These are phyloP conservation scores for Rosa multiflora DNA, from an alignment of 306 rosid species.

Conservation along the genomic window DNA sequence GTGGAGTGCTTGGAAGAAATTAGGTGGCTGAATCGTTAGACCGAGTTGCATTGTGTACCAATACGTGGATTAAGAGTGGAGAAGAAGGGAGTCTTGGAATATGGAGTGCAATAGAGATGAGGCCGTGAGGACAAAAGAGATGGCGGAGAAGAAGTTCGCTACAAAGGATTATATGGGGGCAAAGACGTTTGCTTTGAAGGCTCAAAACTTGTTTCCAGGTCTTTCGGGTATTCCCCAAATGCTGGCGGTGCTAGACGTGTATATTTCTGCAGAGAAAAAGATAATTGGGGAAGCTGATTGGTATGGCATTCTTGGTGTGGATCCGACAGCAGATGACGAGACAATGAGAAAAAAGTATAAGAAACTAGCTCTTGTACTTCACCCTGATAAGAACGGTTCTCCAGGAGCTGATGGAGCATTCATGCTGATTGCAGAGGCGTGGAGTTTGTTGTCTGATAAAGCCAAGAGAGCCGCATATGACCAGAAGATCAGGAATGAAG, in stretches of 20 bases:
- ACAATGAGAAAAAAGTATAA: conserved; percentile 3
- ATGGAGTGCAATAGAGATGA: conserved; percentile 96
- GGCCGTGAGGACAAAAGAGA: conserved; percentile 76
- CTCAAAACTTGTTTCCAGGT: conserved; percentile 66
- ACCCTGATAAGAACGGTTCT: conserved; percentile 91
- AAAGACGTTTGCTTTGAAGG: conserved; percentile 83
- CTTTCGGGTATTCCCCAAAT: conserved; percentile 80
- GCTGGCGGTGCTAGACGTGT: conserved; percentile 71
- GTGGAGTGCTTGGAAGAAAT: too few species aligned
- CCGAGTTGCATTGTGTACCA: conserved; percentile 19
- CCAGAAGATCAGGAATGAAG: conserved; percentile 47
- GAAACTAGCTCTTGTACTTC: conserved; percentile 50
- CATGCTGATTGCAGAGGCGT: conserved; percentile 76
- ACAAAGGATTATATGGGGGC: conserved; percentile 64
- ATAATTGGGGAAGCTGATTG: conserved; percentile 72
- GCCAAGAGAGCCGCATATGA: conserved; percentile 54
- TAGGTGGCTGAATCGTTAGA: conserved; percentile 17
- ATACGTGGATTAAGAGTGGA: too few species aligned
- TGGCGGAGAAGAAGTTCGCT: conserved; percentile 74
- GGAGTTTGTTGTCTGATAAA: conserved; percentile 82
- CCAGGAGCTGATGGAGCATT: conserved; percentile 83
- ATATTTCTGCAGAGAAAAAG: conserved; percentile 63
- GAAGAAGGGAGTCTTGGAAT: conserved; percentile 19
- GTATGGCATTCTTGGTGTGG: conserved; percentile 74
- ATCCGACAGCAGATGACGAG: conserved; percentile 67